Evolutionary conservation across 2,329 filamentous ascomycete species (phyloP).

Genomic region (Fusarium liriodendri): DNA sequence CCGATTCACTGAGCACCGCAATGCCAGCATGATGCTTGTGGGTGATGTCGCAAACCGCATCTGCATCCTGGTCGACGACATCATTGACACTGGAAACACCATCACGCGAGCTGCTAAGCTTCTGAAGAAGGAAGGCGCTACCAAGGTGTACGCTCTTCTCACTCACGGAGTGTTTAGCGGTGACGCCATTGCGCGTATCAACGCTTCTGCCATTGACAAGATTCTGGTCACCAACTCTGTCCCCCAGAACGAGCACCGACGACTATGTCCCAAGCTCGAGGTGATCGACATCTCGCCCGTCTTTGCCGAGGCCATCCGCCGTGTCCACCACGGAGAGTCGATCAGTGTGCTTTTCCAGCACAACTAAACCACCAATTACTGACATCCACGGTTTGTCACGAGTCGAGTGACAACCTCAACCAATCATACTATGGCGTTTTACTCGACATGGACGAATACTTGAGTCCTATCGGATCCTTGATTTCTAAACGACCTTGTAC

Average conservation of each 20-base stretch:
- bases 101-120: slow-evolving; percentile 96
- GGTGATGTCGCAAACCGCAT: slow-evolving; percentile 84
- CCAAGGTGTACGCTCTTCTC: slow-evolving; percentile 88
- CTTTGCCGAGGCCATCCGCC: slow-evolving; percentile 94
- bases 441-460: slow-evolving; percentile 9
- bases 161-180: slow-evolving; percentile 96
- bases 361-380: slow-evolving; percentile 31
- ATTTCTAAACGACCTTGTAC: slow-evolving; percentile 9
- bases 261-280: slow-evolving; percentile 87
- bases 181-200: slow-evolving; percentile 93
- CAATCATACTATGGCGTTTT: slow-evolving; percentile 22
- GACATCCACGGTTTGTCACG: slow-evolving; percentile 24
- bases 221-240: slow-evolving; percentile 96
- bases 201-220: slow-evolving; percentile 91
- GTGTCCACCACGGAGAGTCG: slow-evolving; percentile 97
- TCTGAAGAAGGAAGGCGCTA: slow-evolving; percentile 96
- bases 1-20: slow-evolving; percentile 87
- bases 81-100: slow-evolving; percentile 96
- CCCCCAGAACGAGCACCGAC: slow-evolving; percentile 84
- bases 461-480: slow-evolving; percentile 12
- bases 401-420: slow-evolving; percentile 12
- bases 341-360: slow-evolving; percentile 88
- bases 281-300: slow-evolving; percentile 90
- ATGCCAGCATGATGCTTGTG: slow-evolving; percentile 95
- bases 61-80: slow-evolving; percentile 92